A percentile compares a stretch with the other conserved stretches of the same genome.
These are phyloP conservation scores for Aspergillus ostianus DNA, from an alignment of 495 filamentous ascomycete species.

Conservation along the genomic window DNA sequence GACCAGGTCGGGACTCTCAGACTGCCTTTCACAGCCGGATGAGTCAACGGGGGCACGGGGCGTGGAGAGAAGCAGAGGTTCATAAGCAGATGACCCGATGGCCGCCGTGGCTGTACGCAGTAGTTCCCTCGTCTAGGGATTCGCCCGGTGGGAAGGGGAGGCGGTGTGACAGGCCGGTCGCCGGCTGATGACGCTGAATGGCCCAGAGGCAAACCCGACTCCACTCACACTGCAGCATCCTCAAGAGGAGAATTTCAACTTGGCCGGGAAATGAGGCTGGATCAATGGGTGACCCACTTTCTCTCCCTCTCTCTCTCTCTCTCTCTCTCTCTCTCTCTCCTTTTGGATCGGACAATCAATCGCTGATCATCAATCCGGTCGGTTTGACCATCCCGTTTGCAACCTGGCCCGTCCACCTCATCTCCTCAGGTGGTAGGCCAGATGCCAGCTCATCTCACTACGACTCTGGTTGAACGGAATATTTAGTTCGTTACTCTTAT, in stretches of 20 bases:
- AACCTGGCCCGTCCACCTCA: too few species aligned
- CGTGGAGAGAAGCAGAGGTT: slow-evolving; percentile 3
- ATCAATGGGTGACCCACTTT: neutral
- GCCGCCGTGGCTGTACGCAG: too few species aligned
- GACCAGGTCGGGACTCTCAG: slow-evolving; percentile 3
- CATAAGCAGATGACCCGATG: too few species aligned
- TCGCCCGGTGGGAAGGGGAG: too few species aligned
- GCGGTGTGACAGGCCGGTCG: slow-evolving; percentile 7
- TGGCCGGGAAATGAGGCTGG: neutral
- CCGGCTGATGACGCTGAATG: too few species aligned
- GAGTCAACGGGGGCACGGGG: slow-evolving; percentile 4
- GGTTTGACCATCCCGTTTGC: too few species aligned
- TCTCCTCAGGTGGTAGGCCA: too few species aligned
- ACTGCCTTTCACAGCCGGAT: neutral
- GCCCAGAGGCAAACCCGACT: neutral
- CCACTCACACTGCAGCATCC: neutral
- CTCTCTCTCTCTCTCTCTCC: neutral
- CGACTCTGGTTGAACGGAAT: too few species aligned
- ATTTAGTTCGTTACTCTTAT: too few species aligned
- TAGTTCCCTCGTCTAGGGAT: too few species aligned
- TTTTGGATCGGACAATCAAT: neutral
- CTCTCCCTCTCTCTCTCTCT: neutral
- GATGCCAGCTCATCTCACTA: too few species aligned
- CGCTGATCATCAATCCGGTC: neutral
- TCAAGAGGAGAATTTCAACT: too few species aligned